phyloP scores from a whole-genome alignment of 2,329 filamentous ascomycete genomes.

The Stagonosporopsis chrysanthemi region DNA sequence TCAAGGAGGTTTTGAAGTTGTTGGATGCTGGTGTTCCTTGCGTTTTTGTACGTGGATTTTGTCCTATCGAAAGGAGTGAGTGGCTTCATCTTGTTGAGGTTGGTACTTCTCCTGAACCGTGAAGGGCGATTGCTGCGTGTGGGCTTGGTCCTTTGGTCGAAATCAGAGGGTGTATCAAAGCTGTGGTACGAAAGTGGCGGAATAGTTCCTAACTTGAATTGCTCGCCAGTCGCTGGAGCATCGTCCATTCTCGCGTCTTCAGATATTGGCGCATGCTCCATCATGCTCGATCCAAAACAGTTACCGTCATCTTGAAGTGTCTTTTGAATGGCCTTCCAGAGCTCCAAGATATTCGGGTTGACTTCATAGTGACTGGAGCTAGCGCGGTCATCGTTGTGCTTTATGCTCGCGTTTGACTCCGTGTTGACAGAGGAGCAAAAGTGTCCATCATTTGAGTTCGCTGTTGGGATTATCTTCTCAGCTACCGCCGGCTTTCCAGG shows the following conservation, averaged over 20 bases:
- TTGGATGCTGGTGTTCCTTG: not conserved
- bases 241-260: not conserved
- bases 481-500: too few species aligned
- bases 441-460: not conserved
- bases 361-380: not conserved
- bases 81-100: not conserved
- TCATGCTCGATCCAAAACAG: not conserved
- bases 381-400: not conserved
- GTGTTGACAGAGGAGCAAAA: not conserved
- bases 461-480: not conserved
- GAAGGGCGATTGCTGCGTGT: not conserved
- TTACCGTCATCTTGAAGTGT: not conserved
- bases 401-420: not conserved
- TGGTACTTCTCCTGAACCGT: not conserved
- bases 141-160: not conserved
- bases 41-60: slow-evolving; percentile 1
- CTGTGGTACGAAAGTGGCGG: too few species aligned
- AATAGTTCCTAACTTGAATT: too few species aligned
- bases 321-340: not conserved
- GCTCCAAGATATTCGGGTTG: not conserved
- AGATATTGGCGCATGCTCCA: not conserved
- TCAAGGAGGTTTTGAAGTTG: not conserved
- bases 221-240: not conserved
- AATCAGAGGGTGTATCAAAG: too few species aligned
- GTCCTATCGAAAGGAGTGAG: not conserved